phyloP scores from a whole-genome alignment of 2,329 filamentous ascomycete genomes.

The Lachnellula arida region DNA sequence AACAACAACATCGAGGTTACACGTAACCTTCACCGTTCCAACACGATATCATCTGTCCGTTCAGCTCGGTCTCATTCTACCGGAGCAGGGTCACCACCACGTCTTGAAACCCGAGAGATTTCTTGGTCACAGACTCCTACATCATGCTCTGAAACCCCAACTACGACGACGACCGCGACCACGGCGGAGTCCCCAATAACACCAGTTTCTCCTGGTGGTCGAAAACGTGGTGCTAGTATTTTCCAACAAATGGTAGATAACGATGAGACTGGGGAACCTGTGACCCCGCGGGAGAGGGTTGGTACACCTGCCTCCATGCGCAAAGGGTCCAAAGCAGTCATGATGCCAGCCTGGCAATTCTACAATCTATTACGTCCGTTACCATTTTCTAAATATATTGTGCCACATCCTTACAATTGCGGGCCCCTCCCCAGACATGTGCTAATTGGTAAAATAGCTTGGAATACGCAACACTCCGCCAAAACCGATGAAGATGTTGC shows the following conservation, averaged over 20 bases:
- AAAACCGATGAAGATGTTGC: slow-evolving; percentile 72
- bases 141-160: slow-evolving; percentile 10
- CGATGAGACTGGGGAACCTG: slow-evolving; percentile 9
- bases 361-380: slow-evolving; percentile 83
- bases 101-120: slow-evolving; percentile 25
- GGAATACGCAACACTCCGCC: slow-evolving; percentile 69
- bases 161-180: slow-evolving; percentile 24
- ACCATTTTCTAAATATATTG: slow-evolving; percentile 20
- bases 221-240: slow-evolving; percentile 46
- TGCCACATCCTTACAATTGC: slow-evolving; percentile 18
- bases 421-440: slow-evolving; percentile 5
- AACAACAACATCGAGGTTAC: slow-evolving; percentile 82
- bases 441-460: slow-evolving; percentile 54
- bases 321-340: slow-evolving; percentile 64
- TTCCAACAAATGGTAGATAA: slow-evolving; percentile 57
- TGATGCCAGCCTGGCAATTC: slow-evolving; percentile 97
- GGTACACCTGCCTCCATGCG: slow-evolving; percentile 31
- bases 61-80: slow-evolving; percentile 11
- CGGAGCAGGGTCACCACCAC: slow-evolving; percentile 19
- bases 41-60: slow-evolving; percentile 42
- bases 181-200: slow-evolving; percentile 17
- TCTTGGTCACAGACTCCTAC: slow-evolving; percentile 11
- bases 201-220: slow-evolving; percentile 19
- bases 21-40: slow-evolving; percentile 62
- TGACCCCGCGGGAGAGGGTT: neutral